A percentile compares a stretch with the other conserved stretches of the same genome.
phyloP scores from a whole-genome alignment of 345 rosid species.

The Mangifera indica region DNA sequence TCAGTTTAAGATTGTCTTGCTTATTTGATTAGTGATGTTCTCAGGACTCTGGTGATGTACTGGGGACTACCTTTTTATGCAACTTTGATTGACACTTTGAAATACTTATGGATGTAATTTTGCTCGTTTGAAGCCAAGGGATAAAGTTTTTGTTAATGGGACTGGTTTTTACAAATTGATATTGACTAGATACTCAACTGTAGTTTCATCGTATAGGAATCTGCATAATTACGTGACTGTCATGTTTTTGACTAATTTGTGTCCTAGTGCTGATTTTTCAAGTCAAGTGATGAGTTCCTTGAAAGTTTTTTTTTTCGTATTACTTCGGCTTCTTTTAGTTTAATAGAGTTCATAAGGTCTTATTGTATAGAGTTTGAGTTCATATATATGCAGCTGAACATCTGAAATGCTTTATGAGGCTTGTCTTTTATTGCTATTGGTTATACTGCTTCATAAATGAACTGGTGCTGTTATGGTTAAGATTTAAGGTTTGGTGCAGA shows the following conservation, averaged over 20 bases:
- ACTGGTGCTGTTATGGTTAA: background rate
- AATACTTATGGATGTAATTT: background rate
- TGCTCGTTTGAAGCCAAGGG: background rate
- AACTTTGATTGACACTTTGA: background rate
- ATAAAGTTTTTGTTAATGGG: background rate
- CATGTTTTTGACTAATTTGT: background rate
- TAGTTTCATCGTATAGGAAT: background rate
- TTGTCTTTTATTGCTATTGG: background rate
- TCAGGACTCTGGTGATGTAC: background rate
- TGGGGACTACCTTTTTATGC: background rate
- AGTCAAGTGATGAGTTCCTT: background rate
- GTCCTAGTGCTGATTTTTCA: too few relatives aligned
- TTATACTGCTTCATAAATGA: background rate
- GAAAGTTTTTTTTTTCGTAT: background rate
- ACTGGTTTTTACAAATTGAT: too few relatives aligned
- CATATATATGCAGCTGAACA: background rate
- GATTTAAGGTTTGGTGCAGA: slow-evolving; percentile 3
- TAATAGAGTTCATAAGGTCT: background rate
- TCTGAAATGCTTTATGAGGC: background rate
- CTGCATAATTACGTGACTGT: background rate
- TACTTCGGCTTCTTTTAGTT: background rate
- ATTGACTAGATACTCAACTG: background rate
- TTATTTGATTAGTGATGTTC: background rate
- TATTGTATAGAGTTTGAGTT: background rate
- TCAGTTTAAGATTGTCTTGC: background rate